Base-by-base conservation (phyloP, 768 basidiomycete species). In the Hortiboletus campestris region DNA sequence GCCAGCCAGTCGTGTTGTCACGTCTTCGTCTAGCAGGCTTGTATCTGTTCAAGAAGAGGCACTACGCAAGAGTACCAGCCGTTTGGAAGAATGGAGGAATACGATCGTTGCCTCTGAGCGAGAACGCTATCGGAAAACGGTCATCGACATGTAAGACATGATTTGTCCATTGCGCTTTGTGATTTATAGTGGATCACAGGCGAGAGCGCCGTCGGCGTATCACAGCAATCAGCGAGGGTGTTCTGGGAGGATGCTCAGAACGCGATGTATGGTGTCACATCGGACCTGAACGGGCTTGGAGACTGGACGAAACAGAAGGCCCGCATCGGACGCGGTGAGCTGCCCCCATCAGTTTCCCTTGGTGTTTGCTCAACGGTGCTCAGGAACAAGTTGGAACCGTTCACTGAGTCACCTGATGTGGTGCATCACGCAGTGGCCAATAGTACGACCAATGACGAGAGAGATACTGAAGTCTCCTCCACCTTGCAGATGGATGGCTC, bases 301-400 rank as follows among this genome's bases (percentile, higher is more conserved):
- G 86, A 32, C 71, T 96, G 43, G 94, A 96, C 58, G 94, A 95
- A 63, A 94, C 93, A 2, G 94, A 97, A 64, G 94, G 94, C 1
- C 94, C 93, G 2, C 81, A 90, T 62, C 83, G 94, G 45, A 88
- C 91, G 50, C 78, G 94, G 93, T 92, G 63, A 29, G 78, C 60
- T 1, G 8, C 39, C 5, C 29, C 8, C 16, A 20, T 17, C 3
- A 10, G 6, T 8, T 43, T 35, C 13, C 14, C 16, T 5, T 20
- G 7, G 12, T 16, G 36, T 17, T 51, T 7, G 12, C 54, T 67
- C 11, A 65, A 19, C 28, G 10, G 29, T 25, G 54, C 2, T 47
- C 36, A 94, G 91, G 62, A 91, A 88, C 69, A 90, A 89, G 67
- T 66, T 94, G 58, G 89, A 94, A 65, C 83, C 82, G 3, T 78